Base-by-base conservation (phyloP, 2,329 filamentous ascomycete genomes). In the Aschersonia sp. region DNA sequence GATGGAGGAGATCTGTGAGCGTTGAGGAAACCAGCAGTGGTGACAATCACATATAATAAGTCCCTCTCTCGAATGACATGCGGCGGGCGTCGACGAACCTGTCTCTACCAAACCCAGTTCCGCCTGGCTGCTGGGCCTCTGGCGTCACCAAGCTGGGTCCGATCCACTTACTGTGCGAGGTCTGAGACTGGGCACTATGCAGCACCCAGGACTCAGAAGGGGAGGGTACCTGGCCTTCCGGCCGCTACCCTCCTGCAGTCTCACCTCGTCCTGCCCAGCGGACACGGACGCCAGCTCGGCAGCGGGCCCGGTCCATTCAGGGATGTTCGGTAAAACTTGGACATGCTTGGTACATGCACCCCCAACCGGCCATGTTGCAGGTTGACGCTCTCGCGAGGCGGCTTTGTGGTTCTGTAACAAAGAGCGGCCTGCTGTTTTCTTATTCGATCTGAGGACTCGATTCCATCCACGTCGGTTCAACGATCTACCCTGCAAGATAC, bases 151-250 rank as follows among this genome's bases (percentile, higher is more conserved):
- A 43, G 42, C 49, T 45, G 43, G 43, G 35, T 31, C 38, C 44
- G 45, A 45, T 51, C 51, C 50, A 44, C 48, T 35, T 45, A 51
- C 51, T 40, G 51, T 53, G 45, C 48, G 46, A 40, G 20, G 4
- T 1, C 10, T 2, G 4, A 7, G 3, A 5, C 7, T 9, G 28
- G 29, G 43, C 47, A 45, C 43, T 47, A 30, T 45, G 32, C n/a
- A 20, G 20, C 20, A 20, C 20, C 20, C 20, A 20, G 20, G 20
- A 20, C 20, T 20, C 20, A 20, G 20, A 20, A 20, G 20, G 20
- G 35, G 35, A 38, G 35, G 35, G 35, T 7, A 20, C 32, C 50
- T 43, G 12, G 30, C 46, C 46, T 48, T 46, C 40, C 45, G 48
- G 48, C 48, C 48, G 31, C 42, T 45, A 40, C 42, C 43, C 7